Conservation (phyloP, 768 basidiomycete species). For the Leucosporidium yakuticum region DNA sequence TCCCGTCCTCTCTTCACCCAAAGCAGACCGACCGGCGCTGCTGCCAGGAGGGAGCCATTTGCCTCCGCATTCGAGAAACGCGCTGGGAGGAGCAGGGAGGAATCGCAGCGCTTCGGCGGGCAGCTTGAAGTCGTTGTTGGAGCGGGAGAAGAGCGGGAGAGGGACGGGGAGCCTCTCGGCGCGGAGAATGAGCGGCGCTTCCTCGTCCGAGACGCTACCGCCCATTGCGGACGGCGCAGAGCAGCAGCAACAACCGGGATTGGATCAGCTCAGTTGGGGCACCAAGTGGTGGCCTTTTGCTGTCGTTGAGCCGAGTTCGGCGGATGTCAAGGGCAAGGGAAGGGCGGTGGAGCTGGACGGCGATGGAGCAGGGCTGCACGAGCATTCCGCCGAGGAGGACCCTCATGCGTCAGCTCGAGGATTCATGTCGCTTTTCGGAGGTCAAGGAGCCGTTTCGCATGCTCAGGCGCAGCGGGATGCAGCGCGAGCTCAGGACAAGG, state of each 20-base stretch:
- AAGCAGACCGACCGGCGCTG: not conserved
- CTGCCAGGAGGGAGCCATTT: slow-evolving; percentile 1
- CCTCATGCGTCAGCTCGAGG: not conserved
- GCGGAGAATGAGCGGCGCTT: not conserved
- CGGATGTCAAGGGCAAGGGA: slow-evolving; percentile 7
- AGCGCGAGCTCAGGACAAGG: not conserved
- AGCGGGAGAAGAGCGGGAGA: not conserved
- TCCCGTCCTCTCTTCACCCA: not conserved
- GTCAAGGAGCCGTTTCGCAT: slow-evolving; percentile 1
- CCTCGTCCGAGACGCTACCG: not conserved
- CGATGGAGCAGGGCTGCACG: not conserved
- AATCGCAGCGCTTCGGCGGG: too few species aligned
- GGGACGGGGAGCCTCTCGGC: not conserved
- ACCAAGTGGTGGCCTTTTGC: slow-evolving; percentile 31
- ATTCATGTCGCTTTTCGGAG: slow-evolving; percentile 22
- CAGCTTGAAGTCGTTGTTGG: slow-evolving; percentile 40
- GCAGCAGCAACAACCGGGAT: not conserved
- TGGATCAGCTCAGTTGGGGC: slow-evolving; percentile 21
- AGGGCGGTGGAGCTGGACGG: not conserved
- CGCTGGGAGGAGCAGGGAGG: slow-evolving; percentile 53
- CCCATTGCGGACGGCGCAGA: not conserved
- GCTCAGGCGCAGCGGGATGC: not conserved
- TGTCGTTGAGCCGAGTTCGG: slow-evolving; percentile 16
- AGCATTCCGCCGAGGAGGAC: not conserved
- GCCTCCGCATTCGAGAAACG: slow-evolving; percentile 35